Conservation (phyloP, 768 basidiomycete genomes). For the Suillus clintonianus region DNA sequence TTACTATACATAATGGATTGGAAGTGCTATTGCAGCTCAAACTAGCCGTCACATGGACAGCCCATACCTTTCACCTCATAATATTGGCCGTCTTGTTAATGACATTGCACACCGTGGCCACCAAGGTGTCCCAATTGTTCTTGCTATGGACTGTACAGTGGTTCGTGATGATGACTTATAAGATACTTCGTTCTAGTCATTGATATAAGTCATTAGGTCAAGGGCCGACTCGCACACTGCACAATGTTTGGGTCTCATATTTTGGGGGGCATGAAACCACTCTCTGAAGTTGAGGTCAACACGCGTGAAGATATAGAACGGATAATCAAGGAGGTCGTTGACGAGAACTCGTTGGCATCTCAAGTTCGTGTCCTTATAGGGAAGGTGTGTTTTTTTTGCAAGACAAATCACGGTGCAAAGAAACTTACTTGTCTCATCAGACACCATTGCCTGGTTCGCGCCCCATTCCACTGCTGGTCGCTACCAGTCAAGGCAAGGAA, state of each 20-base stretch:
- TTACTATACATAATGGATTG: no score
- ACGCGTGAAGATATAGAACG: slow-evolving; percentile 24
- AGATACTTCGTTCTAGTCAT: slow-evolving; percentile 25
- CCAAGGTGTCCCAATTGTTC: no score
- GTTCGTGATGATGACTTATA: slow-evolving; percentile 16
- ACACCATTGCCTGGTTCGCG: slow-evolving; percentile 4
- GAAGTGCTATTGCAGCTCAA: no score
- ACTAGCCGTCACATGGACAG: no score
- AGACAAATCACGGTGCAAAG: no score
- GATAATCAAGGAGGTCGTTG: slow-evolving; percentile 17
- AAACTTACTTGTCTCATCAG: no score
- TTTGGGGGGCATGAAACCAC: slow-evolving; percentile 21
- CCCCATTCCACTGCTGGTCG: slow-evolving; percentile 1
- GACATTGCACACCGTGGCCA: no score
- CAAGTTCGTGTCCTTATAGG: slow-evolving; percentile 29
- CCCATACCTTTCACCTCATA: no score
- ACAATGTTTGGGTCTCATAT: slow-evolving; percentile 28
- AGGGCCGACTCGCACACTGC: slow-evolving; percentile 29
- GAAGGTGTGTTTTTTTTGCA: slow-evolving; percentile 19
- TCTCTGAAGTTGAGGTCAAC: slow-evolving; percentile 23
- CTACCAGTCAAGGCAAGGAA: no score
- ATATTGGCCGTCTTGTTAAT: no score
- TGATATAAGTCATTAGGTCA: slow-evolving; percentile 29
- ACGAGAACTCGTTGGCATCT: slow-evolving; percentile 20
- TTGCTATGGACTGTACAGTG: slow-evolving; percentile 17